Conservation (phyloP, 345 rosid genomes). For the Murraya paniculata region DNA sequence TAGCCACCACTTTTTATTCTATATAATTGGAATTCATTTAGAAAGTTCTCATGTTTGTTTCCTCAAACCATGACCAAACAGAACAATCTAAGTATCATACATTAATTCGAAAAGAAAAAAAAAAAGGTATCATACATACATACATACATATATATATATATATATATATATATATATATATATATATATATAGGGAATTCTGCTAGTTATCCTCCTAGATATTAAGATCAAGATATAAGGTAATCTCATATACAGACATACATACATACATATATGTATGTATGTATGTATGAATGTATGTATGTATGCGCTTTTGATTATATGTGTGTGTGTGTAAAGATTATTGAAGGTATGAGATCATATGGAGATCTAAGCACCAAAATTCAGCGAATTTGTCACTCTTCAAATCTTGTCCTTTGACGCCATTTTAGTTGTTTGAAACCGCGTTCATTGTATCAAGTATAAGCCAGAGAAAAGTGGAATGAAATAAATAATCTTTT, state of each 20-base stretch:
- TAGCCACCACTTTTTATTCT: neutral
- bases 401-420: neutral
- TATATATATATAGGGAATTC: too few species aligned
- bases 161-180: too few species aligned
- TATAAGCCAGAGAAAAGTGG: neutral
- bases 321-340: too few species aligned
- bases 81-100: neutral
- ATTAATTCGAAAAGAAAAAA: too few species aligned
- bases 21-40: neutral
- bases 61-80: neutral
- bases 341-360: neutral
- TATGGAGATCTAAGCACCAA: neutral
- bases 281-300: too few species aligned
- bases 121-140: neutral
- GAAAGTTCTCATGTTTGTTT: neutral
- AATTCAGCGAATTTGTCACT: neutral
- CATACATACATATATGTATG: too few species aligned
- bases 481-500: neutral
- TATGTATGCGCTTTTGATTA: too few species aligned
- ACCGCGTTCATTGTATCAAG: conserved; percentile 8
- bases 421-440: neutral
- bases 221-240: too few species aligned
- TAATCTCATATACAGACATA: too few species aligned
- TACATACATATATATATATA: too few species aligned
- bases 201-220: too few species aligned